These are phyloP conservation scores for Globisporangium echinulatum DNA, from an alignment of 352 stramenopile genomes.

Conservation along the genomic window DNA sequence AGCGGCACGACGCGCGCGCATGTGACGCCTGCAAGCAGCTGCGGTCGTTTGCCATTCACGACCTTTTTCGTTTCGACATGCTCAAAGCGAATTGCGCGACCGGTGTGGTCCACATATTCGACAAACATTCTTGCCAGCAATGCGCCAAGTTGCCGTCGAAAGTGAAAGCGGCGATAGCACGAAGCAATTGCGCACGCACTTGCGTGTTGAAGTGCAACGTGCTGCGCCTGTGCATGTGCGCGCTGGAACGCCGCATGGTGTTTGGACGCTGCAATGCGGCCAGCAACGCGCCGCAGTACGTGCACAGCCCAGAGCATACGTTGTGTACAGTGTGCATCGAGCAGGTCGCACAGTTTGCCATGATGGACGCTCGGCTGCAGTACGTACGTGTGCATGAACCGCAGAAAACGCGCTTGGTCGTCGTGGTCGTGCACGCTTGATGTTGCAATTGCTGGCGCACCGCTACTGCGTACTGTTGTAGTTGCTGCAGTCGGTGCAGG, in stretches of 20 bases:
- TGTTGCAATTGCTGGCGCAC: not conserved
- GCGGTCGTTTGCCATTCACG: conserved; percentile 20
- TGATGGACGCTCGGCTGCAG: conserved; percentile 48
- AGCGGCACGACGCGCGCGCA: conserved; percentile 50
- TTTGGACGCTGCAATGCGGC: conserved; percentile 25
- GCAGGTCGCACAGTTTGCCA: conserved; percentile 47
- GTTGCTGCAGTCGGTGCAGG: not conserved
- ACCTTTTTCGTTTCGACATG: conserved; percentile 33
- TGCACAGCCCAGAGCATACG: conserved; percentile 42
- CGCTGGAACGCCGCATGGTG: conserved; percentile 42
- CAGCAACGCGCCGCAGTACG: conserved; percentile 39
- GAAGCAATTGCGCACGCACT: conserved; percentile 28
- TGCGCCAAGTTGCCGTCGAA: conserved; percentile 32
- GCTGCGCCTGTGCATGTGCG: conserved; percentile 23
- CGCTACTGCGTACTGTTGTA: no score
- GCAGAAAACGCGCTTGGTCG: conserved; percentile 35
- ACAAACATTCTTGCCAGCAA: conserved; percentile 52
- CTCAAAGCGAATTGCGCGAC: conserved; percentile 30
- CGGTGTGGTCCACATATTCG: conserved; percentile 50
- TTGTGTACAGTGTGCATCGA: conserved; percentile 27
- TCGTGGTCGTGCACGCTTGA: not conserved
- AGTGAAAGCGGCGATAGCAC: conserved; percentile 44
- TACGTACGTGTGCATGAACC: conserved; percentile 64
- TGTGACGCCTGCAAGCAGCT: conserved; percentile 37
- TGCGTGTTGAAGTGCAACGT: conserved; percentile 20